A percentile compares a stretch with the other conserved stretches of the same genome.
phyloP scores from a whole-genome alignment of 306 rosid species.

The Acacia acuminata region DNA sequence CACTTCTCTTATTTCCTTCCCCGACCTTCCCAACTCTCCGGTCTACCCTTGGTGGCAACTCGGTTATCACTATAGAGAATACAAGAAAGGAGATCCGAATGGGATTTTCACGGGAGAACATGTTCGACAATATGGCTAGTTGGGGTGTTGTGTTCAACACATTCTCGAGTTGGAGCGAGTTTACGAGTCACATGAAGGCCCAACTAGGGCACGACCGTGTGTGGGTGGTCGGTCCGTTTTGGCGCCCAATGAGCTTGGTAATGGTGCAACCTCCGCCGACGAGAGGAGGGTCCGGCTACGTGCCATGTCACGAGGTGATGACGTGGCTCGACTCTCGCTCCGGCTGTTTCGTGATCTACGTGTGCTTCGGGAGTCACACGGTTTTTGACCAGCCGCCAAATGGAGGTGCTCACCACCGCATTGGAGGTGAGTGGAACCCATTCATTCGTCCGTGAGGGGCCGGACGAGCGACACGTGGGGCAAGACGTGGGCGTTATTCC shows the following conservation, averaged over 20 bases:
- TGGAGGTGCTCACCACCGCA: slow-evolving; percentile 30
- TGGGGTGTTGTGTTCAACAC: slow-evolving; percentile 54
- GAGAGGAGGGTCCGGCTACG: slow-evolving; percentile 44
- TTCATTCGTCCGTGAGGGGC: slow-evolving; percentile 16
- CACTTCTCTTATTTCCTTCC: slow-evolving; percentile 28
- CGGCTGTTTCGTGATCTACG: slow-evolving; percentile 35
- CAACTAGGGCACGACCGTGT: slow-evolving; percentile 42
- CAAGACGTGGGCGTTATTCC: slow-evolving; percentile 5
- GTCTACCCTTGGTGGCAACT: slow-evolving; percentile 54
- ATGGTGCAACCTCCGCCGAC: neutral
- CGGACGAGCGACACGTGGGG: slow-evolving; percentile 12
- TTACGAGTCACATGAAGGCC: slow-evolving; percentile 30
- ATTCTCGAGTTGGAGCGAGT: slow-evolving; percentile 38
- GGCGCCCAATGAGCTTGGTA: neutral
- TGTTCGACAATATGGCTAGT: neutral
- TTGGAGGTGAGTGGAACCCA: slow-evolving; percentile 45
- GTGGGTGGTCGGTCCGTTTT: slow-evolving; percentile 48
- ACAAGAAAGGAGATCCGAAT: slow-evolving; percentile 30
- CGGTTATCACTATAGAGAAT: neutral
- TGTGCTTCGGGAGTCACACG: slow-evolving; percentile 54
- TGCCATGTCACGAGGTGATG: slow-evolving; percentile 13
- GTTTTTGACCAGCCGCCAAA: slow-evolving; percentile 32
- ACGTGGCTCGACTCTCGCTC: slow-evolving; percentile 39
- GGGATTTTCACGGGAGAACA: slow-evolving; percentile 22
- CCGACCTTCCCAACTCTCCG: slow-evolving; percentile 43